Conservation (phyloP, 2,329 filamentous ascomycete species). For the Nothomitra cinnamomea region DNA sequence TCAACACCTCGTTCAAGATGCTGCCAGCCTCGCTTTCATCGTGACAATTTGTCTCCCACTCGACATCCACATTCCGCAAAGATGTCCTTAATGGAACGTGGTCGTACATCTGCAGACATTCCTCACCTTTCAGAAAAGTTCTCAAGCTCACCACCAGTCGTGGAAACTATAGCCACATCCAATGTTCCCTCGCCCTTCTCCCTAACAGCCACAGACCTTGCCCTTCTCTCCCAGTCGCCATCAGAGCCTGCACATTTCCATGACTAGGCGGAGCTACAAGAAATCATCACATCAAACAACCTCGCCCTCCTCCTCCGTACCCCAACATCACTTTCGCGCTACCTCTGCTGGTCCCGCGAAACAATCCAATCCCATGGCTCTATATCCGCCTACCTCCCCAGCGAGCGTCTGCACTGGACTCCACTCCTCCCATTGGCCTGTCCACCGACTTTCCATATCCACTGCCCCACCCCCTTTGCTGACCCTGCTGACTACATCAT, state of each 20-base stretch:
- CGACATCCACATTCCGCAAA: too few relatives aligned
- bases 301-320: slow-evolving; percentile 40
- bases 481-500: slow-evolving; percentile 37
- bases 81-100: too few relatives aligned
- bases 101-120: too few relatives aligned
- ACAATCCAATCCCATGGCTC: slow-evolving; percentile 38
- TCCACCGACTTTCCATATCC: slow-evolving; percentile 24
- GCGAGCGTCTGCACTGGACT: slow-evolving; percentile 35
- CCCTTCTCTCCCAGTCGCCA: slow-evolving; percentile 20
- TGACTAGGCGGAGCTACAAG: slow-evolving; percentile 33
- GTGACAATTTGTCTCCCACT: too few relatives aligned
- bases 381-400: slow-evolving; percentile 38
- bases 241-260: slow-evolving; percentile 33
- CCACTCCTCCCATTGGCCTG: slow-evolving; percentile 4
- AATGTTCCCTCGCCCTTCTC: slow-evolving; percentile 21
- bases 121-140: too few relatives aligned
- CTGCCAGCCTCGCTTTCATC: too few relatives aligned
- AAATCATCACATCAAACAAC: slow-evolving; percentile 24
- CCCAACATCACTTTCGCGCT: slow-evolving; percentile 40
- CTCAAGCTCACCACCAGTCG: too few relatives aligned
- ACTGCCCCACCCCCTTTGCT: slow-evolving; percentile 34
- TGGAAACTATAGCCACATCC: background rate
- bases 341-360: slow-evolving; percentile 39
- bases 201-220: slow-evolving; percentile 31
- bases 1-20: too few relatives aligned